phyloP scores from a whole-genome alignment of 768 basidiomycete species.

The Lactarius evosmus region DNA sequence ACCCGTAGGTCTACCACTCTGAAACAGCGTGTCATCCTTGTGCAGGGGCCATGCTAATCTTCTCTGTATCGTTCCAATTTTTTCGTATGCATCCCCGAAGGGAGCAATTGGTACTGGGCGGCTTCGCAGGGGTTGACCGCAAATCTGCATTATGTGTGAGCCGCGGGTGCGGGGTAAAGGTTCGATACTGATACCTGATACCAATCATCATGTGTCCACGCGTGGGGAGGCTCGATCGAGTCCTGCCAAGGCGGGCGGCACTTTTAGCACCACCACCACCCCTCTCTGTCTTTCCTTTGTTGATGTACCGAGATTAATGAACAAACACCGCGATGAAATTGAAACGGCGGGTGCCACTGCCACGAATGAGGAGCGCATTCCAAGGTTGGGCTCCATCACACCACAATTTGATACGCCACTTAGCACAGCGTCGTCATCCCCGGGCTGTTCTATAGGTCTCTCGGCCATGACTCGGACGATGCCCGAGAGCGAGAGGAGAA shows the following conservation, averaged over 20 bases:
- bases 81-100: conserved; percentile 95
- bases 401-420: neutral
- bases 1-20: conserved; percentile 70
- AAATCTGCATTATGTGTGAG: neutral
- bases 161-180: too few species aligned
- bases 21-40: conserved; percentile 99
- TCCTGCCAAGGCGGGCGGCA: neutral
- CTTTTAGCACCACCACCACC: too few species aligned
- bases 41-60: conserved; percentile 99
- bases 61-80: conserved; percentile 99
- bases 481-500: neutral
- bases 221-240: neutral
- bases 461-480: neutral
- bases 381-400: neutral
- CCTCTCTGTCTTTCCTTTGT: too few species aligned
- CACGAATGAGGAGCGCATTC: neutral
- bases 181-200: too few species aligned
- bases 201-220: too few species aligned
- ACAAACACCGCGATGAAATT: neutral
- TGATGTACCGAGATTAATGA: neutral
- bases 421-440: neutral
- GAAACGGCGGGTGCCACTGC: neutral
- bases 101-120: conserved; percentile 35
- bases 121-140: neutral
- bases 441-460: neutral